phyloP scores from a whole-genome alignment of 2,329 filamentous ascomycete species.

The Diaporthe aspalathi region DNA sequence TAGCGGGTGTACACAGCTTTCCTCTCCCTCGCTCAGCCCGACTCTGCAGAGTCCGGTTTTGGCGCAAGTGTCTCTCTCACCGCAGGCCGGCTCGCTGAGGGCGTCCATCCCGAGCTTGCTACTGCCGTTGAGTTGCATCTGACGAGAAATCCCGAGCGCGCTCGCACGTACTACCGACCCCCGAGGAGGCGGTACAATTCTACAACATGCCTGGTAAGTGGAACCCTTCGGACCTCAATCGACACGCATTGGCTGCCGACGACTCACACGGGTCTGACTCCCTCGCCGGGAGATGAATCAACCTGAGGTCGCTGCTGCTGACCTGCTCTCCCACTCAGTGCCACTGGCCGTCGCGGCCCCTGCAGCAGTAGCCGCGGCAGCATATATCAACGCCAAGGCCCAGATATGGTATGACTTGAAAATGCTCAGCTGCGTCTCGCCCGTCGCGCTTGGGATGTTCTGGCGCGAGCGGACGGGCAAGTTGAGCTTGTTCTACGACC shows the following conservation, averaged over 20 bases:
- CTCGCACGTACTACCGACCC: neutral
- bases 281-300: neutral
- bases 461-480: slow-evolving; percentile 67
- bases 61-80: neutral
- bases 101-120: neutral
- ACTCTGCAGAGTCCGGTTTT: neutral
- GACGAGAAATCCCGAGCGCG: neutral
- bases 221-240: neutral
- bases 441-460: slow-evolving; percentile 55
- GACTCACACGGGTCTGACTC: neutral
- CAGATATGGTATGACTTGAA: slow-evolving; percentile 73
- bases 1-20: neutral
- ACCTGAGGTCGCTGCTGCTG: slow-evolving; percentile 31
- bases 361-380: slow-evolving; percentile 73
- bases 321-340: slow-evolving; percentile 50
- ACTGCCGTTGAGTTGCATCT: neutral
- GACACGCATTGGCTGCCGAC: neutral
- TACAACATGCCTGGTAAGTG: slow-evolving; percentile 36
- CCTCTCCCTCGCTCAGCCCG: neutral
- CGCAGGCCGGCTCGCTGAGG: neutral
- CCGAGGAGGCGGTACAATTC: neutral
- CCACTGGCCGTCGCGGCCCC: slow-evolving; percentile 67
- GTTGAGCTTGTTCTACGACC: slow-evolving; percentile 78
- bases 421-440: slow-evolving; percentile 67
- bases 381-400: slow-evolving; percentile 81